Conservation (phyloP, 352 stramenopile genomes). For the Pilasporangium apinafurcum region DNA sequence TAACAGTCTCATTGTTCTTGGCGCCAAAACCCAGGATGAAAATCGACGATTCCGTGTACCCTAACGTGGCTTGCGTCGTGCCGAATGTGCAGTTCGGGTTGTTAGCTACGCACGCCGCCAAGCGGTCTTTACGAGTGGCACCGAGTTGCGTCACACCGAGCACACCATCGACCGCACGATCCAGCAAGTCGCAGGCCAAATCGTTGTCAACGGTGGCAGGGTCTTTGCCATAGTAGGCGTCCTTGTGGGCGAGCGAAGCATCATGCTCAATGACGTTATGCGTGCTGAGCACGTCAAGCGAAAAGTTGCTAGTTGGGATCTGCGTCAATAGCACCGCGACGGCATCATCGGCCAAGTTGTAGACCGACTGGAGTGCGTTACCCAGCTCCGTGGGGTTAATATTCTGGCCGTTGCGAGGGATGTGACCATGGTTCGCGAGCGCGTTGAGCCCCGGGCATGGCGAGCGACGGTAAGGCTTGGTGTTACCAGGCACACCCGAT, state of each 20-base stretch:
- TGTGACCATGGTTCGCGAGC: too few relatives aligned
- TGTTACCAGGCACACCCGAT: too few relatives aligned
- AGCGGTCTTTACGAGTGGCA: conserved; percentile 16
- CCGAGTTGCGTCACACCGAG: conserved; percentile 25
- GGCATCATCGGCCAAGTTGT: conserved; percentile 9
- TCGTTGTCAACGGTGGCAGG: conserved; percentile 17
- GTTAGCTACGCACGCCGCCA: conserved; percentile 16
- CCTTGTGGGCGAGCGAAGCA: conserved; percentile 39
- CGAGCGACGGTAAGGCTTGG: too few relatives aligned
- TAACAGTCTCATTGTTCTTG: conserved; percentile 22
- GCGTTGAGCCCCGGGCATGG: conserved; percentile 1
- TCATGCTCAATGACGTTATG: conserved; percentile 44
- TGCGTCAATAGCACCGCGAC: conserved; percentile 1
- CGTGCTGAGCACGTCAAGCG: conserved; percentile 10
- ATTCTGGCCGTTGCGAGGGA: conserved; percentile 33
- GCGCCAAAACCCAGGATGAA: conserved; percentile 23
- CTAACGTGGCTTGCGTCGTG: conserved; percentile 19
- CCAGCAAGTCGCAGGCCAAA: background rate
- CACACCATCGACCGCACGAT: background rate
- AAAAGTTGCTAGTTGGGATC: conserved; percentile 2
- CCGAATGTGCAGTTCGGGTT: conserved; percentile 33
- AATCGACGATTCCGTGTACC: conserved; percentile 28
- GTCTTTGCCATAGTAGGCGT: conserved; percentile 32
- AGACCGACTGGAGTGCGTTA: conserved; percentile 8
- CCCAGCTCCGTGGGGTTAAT: conserved; percentile 11